These are phyloP conservation scores for Camelina laxa DNA, from an alignment of 345 rosid species.

Conservation along the genomic window DNA sequence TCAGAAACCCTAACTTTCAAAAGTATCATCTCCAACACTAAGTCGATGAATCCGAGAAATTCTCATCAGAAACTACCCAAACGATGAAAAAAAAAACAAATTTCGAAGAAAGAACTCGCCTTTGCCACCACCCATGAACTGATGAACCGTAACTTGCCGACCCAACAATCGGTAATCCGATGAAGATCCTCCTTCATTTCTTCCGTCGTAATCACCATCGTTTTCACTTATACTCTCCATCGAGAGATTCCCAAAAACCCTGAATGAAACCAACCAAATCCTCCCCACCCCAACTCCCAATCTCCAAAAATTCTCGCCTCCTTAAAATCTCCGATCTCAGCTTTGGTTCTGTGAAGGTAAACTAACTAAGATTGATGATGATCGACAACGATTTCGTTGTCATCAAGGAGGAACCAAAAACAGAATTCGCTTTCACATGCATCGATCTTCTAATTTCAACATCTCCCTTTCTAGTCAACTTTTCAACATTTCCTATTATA, in stretches of 20 bases:
- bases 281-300: background rate
- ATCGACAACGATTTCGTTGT: background rate
- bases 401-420: conserved; percentile 23
- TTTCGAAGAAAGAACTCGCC: conserved; percentile 25
- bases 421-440: conserved; percentile 33
- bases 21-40: background rate
- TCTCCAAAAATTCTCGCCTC: background rate
- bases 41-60: background rate
- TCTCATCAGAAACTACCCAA: conserved; percentile 9
- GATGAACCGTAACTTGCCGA: conserved; percentile 49
- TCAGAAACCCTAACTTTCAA: conserved; percentile 29
- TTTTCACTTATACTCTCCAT: conserved; percentile 47
- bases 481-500: conserved; percentile 20
- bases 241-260: background rate
- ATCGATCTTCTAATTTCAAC: conserved; percentile 27
- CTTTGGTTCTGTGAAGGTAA: background rate
- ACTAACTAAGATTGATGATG: conserved; percentile 23
- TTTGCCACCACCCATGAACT: conserved; percentile 60
- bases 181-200: conserved; percentile 34
- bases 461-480: conserved; percentile 40
- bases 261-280: background rate
- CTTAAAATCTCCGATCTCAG: conserved; percentile 24
- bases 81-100: background rate
- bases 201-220: conserved; percentile 43
- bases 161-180: conserved; percentile 48